phyloP scores from a whole-genome alignment of 371 early-diverging fungal species.

The Synchytrium microbalum region DNA sequence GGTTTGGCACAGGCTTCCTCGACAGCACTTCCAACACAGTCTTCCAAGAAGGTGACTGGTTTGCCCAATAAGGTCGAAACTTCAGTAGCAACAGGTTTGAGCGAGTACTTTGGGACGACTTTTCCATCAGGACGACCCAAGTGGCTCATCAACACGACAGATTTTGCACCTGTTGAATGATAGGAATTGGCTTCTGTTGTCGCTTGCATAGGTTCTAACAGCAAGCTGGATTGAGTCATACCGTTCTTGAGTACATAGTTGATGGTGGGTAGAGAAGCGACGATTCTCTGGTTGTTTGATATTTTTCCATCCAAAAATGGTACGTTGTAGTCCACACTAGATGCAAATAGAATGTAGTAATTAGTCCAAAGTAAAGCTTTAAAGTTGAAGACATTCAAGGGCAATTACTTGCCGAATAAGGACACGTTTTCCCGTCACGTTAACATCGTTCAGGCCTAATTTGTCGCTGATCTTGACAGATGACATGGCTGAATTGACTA shows the following conservation, averaged over 20 bases:
- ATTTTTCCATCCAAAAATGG: constrained; percentile 86
- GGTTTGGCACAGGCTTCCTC: constrained; percentile 74
- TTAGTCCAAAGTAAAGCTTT: background rate
- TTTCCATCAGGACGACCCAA: constrained; percentile 97
- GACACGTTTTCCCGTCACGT: constrained; percentile 80
- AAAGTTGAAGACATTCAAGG: background rate
- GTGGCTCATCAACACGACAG: constrained; percentile 96
- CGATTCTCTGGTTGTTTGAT: constrained; percentile 95
- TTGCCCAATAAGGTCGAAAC: constrained; percentile 69
- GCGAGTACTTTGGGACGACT: constrained; percentile 76
- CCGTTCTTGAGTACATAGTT: constrained; percentile 79
- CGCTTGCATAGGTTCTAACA: background rate
- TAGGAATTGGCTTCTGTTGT: constrained; percentile 6
- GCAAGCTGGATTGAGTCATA: constrained; percentile 21
- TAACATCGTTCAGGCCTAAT: constrained; percentile 66
- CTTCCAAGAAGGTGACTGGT: constrained; percentile 83
- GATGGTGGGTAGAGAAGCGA: constrained; percentile 94
- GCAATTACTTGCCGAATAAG: constrained; percentile 70
- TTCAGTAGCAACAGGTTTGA: constrained; percentile 88
- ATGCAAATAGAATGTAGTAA: background rate
- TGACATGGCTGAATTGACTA: too few species aligned
- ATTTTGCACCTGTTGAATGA: constrained; percentile 53
- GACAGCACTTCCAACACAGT: constrained; percentile 88
- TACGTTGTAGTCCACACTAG: constrained; percentile 98
- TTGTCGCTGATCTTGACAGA: too few species aligned